Conservation (phyloP, 2,329 filamentous ascomycete species). For the Calonectria pauciramosa region DNA sequence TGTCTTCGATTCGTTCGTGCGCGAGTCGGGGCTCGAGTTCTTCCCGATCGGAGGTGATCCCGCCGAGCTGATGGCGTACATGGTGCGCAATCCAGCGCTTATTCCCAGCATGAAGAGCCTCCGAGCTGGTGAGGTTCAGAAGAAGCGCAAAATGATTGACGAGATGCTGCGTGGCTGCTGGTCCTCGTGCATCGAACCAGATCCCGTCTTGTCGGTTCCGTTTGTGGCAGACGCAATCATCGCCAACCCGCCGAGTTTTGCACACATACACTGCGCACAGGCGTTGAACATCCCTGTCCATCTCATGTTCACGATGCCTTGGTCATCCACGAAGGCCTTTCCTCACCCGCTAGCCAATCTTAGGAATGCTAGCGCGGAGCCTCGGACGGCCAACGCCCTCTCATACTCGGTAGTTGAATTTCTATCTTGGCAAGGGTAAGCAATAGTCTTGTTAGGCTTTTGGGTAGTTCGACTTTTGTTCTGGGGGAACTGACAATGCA, state of each 20-base stretch:
- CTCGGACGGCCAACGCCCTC: too few species aligned
- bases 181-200: background rate
- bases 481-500: too few species aligned
- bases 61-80: conserved; percentile 51
- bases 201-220: background rate
- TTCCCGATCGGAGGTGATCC: background rate
- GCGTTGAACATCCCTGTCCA: conserved; percentile 24
- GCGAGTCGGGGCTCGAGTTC: background rate
- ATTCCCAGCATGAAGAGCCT: conserved; percentile 72
- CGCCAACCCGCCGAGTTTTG: conserved; percentile 31
- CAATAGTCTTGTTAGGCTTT: too few species aligned
- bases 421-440: too few species aligned
- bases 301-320: conserved; percentile 31
- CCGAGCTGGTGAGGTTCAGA: background rate
- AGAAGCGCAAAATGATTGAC: background rate
- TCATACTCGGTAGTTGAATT: too few species aligned
- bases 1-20: background rate
- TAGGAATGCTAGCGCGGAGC: too few species aligned
- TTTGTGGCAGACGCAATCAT: conserved; percentile 25
- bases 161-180: background rate
- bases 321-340: background rate
- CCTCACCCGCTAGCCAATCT: background rate
- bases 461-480: too few species aligned
- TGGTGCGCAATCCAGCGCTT: conserved; percentile 89
- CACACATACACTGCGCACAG: conserved; percentile 27